phyloP scores from a whole-genome alignment of 2,329 filamentous ascomycete species.

The Xylaria polymorpha region DNA sequence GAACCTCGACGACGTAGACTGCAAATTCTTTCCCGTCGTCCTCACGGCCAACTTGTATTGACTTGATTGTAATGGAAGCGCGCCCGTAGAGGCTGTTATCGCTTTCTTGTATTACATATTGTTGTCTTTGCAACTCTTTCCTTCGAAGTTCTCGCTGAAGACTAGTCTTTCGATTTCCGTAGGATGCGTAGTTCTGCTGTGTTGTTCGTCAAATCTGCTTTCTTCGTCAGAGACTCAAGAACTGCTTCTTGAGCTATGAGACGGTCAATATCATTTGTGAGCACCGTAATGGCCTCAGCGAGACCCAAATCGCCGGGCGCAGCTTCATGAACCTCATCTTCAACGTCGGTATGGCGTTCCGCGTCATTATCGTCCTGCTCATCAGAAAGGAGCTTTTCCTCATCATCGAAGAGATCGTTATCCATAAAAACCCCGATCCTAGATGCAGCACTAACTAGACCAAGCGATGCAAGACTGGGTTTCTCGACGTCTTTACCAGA shows the following conservation, averaged over 20 bases:
- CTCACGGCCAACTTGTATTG: conserved; percentile 90
- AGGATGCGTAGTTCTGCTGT: conserved; percentile 91
- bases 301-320: conserved; percentile 93
- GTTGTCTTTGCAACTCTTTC: conserved; percentile 95
- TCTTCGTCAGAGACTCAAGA: conserved; percentile 88
- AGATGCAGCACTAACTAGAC: conserved; percentile 86
- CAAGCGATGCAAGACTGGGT: conserved; percentile 90
- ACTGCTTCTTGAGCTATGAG: conserved; percentile 88
- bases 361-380: conserved; percentile 80
- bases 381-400: conserved; percentile 85
- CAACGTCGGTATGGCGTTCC: conserved; percentile 66
- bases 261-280: conserved; percentile 93
- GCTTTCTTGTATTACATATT: conserved; percentile 97
- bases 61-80: conserved; percentile 88
- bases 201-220: conserved; percentile 97
- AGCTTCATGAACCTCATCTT: conserved; percentile 91
- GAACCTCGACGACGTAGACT: conserved; percentile 92
- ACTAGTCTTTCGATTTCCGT: conserved; percentile 92
- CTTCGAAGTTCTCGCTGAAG: conserved; percentile 90
- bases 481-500: conserved; percentile 67
- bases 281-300: conserved; percentile 87
- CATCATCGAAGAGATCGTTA: conserved; percentile 92
- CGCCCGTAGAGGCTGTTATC: conserved; percentile 97
- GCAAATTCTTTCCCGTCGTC: conserved; percentile 94
- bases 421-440: conserved; percentile 93